Percentiles rank a stretch among this genome's conserved stretches.
Conservation (phyloP, 2,329 filamentous ascomycete genomes). For the Apiospora sp. region DNA sequence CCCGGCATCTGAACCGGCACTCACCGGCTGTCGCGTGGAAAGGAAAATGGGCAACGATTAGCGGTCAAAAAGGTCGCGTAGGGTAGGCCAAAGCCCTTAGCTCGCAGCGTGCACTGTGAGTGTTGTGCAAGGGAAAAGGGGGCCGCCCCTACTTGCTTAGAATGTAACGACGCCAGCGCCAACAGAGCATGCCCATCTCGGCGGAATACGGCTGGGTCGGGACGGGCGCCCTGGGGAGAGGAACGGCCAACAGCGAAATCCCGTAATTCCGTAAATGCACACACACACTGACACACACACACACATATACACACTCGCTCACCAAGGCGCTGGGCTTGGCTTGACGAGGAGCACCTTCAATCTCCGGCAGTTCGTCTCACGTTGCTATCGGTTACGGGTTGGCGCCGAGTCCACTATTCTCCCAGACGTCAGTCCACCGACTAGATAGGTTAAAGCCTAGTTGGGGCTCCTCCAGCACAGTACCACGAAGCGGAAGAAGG, state of each 20-base stretch:
- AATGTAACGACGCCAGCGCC: slow-evolving; percentile 17
- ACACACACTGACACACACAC: background rate
- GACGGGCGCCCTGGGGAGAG: background rate
- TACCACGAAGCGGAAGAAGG: background rate
- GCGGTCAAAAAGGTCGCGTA: slow-evolving; percentile 1
- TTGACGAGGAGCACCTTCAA: slow-evolving; percentile 3
- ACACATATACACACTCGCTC: background rate
- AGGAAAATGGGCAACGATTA: background rate
- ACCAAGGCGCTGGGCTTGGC: background rate
- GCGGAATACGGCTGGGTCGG: slow-evolving; percentile 9
- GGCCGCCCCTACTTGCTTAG: background rate
- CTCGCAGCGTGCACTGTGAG: background rate
- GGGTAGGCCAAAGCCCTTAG: background rate
- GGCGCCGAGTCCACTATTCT: slow-evolving; percentile 16
- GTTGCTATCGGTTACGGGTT: slow-evolving; percentile 4
- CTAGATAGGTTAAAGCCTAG: background rate
- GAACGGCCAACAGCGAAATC: background rate
- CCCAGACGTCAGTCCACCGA: background rate
- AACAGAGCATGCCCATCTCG: background rate
- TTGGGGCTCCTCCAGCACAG: slow-evolving; percentile 5
- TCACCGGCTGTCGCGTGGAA: background rate
- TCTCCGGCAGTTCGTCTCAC: slow-evolving; percentile 20
- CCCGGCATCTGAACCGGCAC: slow-evolving; percentile 16
- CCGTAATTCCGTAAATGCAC: slow-evolving; percentile 18
- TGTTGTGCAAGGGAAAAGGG: background rate